Evolutionary conservation across 2,329 filamentous ascomycete genomes (phyloP), one percentile per base, ranked within the genome.

Genomic region (Boeremia exigua): DNA sequence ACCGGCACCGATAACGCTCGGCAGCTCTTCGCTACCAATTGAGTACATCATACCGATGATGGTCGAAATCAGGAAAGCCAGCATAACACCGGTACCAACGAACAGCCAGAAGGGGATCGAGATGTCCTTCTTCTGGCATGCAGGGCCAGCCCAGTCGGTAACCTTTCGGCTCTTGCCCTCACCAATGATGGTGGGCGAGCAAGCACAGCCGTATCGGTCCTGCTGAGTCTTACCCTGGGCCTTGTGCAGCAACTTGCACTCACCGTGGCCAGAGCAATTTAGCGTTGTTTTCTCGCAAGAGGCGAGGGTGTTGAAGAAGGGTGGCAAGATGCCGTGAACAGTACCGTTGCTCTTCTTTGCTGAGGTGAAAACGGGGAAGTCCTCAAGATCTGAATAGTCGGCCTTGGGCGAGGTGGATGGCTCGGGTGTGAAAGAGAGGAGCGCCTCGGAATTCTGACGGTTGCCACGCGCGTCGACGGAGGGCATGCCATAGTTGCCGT

Each of bases 1-100:
- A 61, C 95, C 95, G 43, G 95, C 95, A n/a, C 92, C 92, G 75
- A 99, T 93, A 8, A 99, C 94, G 66, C 92, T 92, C 0, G 95
- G 95, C 61, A 98, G 81, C 77, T 92, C 89, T 80, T 96, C 88
- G 74, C 90, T 86, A 30, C 94, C 95, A 69, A 98, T 90, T 60
- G 81, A 88, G 76, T 89, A 95, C 49, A 99, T 76, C 82, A 96
- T 80, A 6, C 88, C 86, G 65, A 98, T 88, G 10, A 86, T 87
- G 72, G 89, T 88, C 33, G 81, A 82, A 27, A 96, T 78, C 33
- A 90, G 77, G 42, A 85, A 83, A 1, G 95, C 78, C 59, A 96
- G 80, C 33, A 87, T 77, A 43, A 97, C 78, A 4, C 85, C 88
- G 66, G 95, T 89, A 7, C 88, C 86, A 11, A 86, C 84, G 67